Percentiles rank a stretch among this genome's conserved stretches.
Conservation (phyloP, 306 rosid species). For the Pueraria montana region DNA sequence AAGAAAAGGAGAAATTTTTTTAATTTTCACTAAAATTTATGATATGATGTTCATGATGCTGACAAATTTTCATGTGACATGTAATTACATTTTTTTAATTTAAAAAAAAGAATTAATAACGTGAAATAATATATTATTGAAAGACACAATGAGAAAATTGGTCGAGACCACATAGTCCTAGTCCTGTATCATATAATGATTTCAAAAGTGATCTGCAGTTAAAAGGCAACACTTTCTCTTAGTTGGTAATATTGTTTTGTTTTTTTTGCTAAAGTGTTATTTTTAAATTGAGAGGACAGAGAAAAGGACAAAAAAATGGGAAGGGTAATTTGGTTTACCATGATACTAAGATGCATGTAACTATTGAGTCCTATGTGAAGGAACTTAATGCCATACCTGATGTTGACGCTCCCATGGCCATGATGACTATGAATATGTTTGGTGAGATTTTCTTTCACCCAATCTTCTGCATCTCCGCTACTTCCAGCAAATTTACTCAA, state of each 20-base stretch:
- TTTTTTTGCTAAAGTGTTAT: neutral
- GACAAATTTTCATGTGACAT: no score
- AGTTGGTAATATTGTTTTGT: neutral
- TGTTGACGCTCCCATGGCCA: constrained; percentile 59
- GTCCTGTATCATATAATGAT: no score
- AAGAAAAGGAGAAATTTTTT: neutral
- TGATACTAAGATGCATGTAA: neutral
- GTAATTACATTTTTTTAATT: no score
- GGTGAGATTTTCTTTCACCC: constrained; percentile 76
- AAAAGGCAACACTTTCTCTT: neutral
- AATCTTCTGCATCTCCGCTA: constrained; percentile 51
- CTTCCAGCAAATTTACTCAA: constrained; percentile 51
- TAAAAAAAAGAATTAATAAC: no score
- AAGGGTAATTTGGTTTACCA: neutral
- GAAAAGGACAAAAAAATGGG: no score
- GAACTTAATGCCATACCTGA: constrained; percentile 56
- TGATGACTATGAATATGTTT: constrained; percentile 42
- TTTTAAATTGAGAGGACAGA: neutral
- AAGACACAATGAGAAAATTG: no score
- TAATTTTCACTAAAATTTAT: neutral
- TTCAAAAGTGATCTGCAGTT: no score
- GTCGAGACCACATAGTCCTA: no score
- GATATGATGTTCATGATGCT: neutral
- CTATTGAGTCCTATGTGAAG: neutral
- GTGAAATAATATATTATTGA: no score